Evolutionary conservation across 202 grass and related monocot genomes (phyloP), one percentile per base, ranked within the genome.

Genomic region (Hordeum pubiflorum): DNA sequence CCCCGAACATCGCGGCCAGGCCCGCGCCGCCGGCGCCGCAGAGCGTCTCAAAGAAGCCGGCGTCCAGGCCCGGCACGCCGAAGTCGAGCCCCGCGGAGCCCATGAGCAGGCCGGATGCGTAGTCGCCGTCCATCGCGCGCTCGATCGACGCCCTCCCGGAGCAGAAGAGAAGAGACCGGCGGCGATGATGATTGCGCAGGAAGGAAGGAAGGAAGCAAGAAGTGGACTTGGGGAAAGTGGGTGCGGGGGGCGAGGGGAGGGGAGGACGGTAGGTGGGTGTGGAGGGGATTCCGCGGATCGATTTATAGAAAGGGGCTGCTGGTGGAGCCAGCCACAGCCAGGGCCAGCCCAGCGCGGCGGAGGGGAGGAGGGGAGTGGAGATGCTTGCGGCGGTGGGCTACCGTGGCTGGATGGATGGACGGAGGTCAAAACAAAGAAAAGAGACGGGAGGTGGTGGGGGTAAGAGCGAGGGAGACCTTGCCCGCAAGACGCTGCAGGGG

Each of bases 21-120:
- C 50, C 50, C 17, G 50, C 8, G 4, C 20, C 73, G 18, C 60
- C 48, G 82, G 9, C 84, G 66, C 66, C 79, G 67, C 83, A 79
- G 12, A 89, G 83, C 39, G 79, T 67, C 58, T 86, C 87, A 23
- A 89, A 33, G 79, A 86, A 82, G 5, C 38, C 79, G 66, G 67
- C 61, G 59, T 86, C 80, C 26, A 81, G 48, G 58, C 33, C 72
- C 32, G 44, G 44, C 62, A 36, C 62, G 9, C 38, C 39, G 80
- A 80, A 78, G 79, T 82, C 80, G 38, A 86, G 50, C 81, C n/a
- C 83, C 64, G 79, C 29, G 57, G 76, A 29, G 75, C 64, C 76
- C 87, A 82, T 79, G 52, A 86, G 83, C 40, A 89, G 68, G 60
- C 83, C 79, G 39, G 83, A 36, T 31, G 83, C 79, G 83, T 69